phyloP scores from a whole-genome alignment of 768 basidiomycete species.

The Podaxis sp. region DNA sequence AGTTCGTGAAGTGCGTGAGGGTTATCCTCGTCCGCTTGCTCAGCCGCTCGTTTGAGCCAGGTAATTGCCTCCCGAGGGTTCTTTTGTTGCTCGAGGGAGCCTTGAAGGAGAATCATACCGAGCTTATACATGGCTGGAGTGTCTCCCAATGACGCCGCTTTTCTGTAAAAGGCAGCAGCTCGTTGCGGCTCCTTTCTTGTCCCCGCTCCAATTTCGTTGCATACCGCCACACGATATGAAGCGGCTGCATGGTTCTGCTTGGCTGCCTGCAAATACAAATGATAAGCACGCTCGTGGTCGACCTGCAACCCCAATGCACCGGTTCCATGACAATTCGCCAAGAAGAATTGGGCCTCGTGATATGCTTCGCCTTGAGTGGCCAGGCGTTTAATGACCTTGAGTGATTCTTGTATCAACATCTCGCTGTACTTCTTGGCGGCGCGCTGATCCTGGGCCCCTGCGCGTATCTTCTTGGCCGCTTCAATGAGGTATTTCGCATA shows the following conservation, averaged over 20 bases:
- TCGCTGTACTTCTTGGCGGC: slow-evolving; percentile 90
- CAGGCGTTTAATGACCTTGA: slow-evolving; percentile 89
- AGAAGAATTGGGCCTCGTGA: slow-evolving; percentile 97
- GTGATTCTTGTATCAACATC: slow-evolving; percentile 75
- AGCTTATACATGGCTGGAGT: slow-evolving; percentile 99
- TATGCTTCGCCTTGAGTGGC: slow-evolving; percentile 91
- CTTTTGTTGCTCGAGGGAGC: slow-evolving; percentile 73
- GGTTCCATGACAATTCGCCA: slow-evolving; percentile 95
- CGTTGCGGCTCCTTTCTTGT: slow-evolving; percentile 84
- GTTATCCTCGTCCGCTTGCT: slow-evolving; percentile 97
- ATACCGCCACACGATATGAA: slow-evolving; percentile 95
- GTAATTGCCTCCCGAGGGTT: slow-evolving; percentile 90
- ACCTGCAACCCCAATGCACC: slow-evolving; percentile 94
- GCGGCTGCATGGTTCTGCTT: slow-evolving; percentile 97
- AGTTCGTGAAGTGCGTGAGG: slow-evolving; percentile 97
- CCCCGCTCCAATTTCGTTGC: slow-evolving; percentile 97
- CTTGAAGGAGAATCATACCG: slow-evolving; percentile 94
- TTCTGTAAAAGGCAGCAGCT: slow-evolving; percentile 94
- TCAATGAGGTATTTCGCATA: slow-evolving; percentile 99
- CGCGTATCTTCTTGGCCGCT: slow-evolving; percentile 88
- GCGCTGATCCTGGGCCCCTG: slow-evolving; percentile 69
- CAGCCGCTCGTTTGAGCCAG: slow-evolving; percentile 92
- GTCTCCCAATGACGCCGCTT: slow-evolving; percentile 93
- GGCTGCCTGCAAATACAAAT: slow-evolving; percentile 92
- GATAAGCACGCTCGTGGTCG: slow-evolving; percentile 97